Evolutionary conservation across 768 basidiomycete species (phyloP).

Genomic region (Xerocomus potaroensis): DNA sequence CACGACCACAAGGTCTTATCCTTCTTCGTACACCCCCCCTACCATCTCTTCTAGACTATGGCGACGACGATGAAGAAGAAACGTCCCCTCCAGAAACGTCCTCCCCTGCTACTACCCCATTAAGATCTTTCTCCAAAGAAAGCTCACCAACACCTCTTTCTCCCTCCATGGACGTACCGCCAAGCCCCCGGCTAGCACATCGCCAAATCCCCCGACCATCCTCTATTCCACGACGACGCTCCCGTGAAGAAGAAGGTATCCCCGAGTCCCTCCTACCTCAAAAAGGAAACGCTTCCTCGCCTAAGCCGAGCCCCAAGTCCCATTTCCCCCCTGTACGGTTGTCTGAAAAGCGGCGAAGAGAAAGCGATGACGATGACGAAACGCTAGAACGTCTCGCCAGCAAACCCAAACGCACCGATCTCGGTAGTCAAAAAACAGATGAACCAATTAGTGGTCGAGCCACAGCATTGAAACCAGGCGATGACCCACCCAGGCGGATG

Average conservation of each 20-base stretch:
- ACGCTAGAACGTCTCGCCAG: constrained; percentile 54
- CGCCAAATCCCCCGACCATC: constrained; percentile 36
- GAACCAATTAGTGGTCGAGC: constrained; percentile 19
- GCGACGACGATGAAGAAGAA: constrained; percentile 55
- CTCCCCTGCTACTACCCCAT: constrained; percentile 6
- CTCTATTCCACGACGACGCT: constrained; percentile 43
- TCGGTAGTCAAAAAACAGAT: constrained; percentile 44
- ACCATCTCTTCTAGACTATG: constrained; percentile 70
- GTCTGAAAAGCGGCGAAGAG: constrained; percentile 67
- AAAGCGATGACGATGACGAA: constrained; percentile 69
- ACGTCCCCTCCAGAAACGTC: constrained; percentile 14
- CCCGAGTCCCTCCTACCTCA: constrained; percentile 51
- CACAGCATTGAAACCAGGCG: constrained; percentile 28
- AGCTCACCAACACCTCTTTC: constrained; percentile 26
- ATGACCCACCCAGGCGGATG: constrained; percentile 60
- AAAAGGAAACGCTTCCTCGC: constrained; percentile 35
- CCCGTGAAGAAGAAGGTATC: constrained; percentile 48
- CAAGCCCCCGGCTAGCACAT: constrained; percentile 37
- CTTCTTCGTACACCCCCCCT: constrained; percentile 50
- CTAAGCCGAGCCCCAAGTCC: constrained; percentile 31
- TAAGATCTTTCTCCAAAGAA: constrained; percentile 15
- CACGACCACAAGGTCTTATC: constrained; percentile 38
- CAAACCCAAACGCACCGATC: constrained; percentile 54
- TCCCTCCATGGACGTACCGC: constrained; percentile 32
- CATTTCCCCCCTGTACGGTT: constrained; percentile 46